phyloP scores from a whole-genome alignment of 176 grass and related monocot species.

The Carex scoparia region DNA sequence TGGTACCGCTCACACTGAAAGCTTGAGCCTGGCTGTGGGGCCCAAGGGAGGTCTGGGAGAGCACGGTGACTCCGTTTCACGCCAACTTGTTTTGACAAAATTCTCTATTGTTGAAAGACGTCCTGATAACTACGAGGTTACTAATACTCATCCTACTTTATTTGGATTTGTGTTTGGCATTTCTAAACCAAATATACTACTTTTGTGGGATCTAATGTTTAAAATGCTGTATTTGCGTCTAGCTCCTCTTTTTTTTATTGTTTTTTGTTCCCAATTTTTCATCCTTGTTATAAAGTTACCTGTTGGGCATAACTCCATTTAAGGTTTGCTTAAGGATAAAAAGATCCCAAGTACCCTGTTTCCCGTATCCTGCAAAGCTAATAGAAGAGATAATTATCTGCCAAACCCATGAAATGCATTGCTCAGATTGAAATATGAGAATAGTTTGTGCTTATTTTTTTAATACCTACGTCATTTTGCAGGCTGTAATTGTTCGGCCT shows the following conservation, averaged over 20 bases:
- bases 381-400: background rate
- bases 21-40: conserved; percentile 72
- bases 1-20: conserved; percentile 83
- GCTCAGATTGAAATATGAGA: background rate
- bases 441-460: background rate
- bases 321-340: background rate
- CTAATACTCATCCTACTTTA: background rate
- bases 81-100: conserved; percentile 88
- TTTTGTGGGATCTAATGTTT: background rate
- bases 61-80: conserved; percentile 91
- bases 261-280: background rate
- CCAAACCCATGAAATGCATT: background rate
- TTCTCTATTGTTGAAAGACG: conserved; percentile 86
- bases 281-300: background rate
- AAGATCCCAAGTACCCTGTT: background rate
- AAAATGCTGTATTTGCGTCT: background rate
- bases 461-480: conserved; percentile 19
- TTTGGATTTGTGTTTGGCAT: background rate
- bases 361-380: background rate
- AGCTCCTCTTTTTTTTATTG: background rate
- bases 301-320: background rate
- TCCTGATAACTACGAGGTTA: conserved; percentile 93
- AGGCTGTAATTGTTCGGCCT: conserved; percentile 83
- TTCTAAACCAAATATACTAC: background rate
- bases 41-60: conserved; percentile 97